Percentiles rank a stretch among this genome's conserved stretches.
These are phyloP conservation scores for Scheffersomyces stambukii DNA, from an alignment of 1,139 yeast species.

Conservation along the genomic window DNA sequence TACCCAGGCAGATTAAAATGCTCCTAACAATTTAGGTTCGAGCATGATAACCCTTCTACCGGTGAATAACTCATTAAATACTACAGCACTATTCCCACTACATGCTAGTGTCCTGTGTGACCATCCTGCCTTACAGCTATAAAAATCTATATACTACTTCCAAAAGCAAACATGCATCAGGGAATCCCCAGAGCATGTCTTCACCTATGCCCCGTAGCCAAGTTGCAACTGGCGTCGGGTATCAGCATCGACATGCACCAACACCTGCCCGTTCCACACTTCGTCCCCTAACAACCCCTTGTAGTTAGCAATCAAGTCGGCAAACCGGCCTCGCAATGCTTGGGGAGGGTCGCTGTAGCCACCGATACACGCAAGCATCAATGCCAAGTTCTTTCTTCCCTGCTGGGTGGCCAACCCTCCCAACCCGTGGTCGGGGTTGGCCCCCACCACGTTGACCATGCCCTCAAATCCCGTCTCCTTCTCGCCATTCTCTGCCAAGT, in stretches of 20 bases:
- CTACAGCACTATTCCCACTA: no score
- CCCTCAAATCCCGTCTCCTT: constrained; percentile 79
- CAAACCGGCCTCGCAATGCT: constrained; percentile 40
- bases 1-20: no score
- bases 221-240: no score
- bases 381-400: constrained; percentile 46
- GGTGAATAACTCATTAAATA: no score
- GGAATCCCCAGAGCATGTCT: no score
- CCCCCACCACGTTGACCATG: constrained; percentile 60
- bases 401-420: constrained; percentile 44
- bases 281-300: constrained; percentile 46
- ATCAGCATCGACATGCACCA: constrained; percentile 29
- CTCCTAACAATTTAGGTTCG: no score
- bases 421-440: constrained; percentile 62
- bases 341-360: constrained; percentile 52
- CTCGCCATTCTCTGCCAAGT: constrained; percentile 70
- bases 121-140: no score
- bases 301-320: constrained; percentile 43
- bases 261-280: constrained; percentile 27
- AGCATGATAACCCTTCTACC: no score
- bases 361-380: constrained; percentile 63
- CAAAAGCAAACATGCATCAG: no score
- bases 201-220: no score
- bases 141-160: no score
- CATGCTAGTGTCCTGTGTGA: no score